These are phyloP conservation scores for Teunomyces lycoperdinae DNA, from an alignment of 805 yeast genomes.

Conservation along the genomic window DNA sequence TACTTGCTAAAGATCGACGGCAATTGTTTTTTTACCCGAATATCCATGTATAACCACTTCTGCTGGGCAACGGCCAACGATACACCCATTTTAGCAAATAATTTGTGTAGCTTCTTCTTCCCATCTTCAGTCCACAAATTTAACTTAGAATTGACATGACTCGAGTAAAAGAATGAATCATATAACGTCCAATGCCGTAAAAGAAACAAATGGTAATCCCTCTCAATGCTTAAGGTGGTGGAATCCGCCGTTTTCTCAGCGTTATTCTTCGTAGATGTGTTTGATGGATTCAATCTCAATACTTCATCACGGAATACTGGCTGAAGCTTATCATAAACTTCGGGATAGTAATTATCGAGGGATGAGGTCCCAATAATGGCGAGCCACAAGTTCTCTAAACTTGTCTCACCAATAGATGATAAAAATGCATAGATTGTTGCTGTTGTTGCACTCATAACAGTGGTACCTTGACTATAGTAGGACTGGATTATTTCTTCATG, in stretches of 20 bases:
- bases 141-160: slow-evolving; percentile 83
- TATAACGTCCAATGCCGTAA: slow-evolving; percentile 92
- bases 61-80: slow-evolving; percentile 86
- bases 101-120: slow-evolving; percentile 74
- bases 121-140: slow-evolving; percentile 92
- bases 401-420: slow-evolving; percentile 81
- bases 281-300: slow-evolving; percentile 54
- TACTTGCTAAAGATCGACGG: slow-evolving; percentile 67
- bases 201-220: slow-evolving; percentile 82
- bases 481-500: slow-evolving; percentile 60
- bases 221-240: slow-evolving; percentile 59
- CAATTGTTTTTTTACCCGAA: slow-evolving; percentile 69
- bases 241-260: slow-evolving; percentile 36
- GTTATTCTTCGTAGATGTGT: slow-evolving; percentile 7
- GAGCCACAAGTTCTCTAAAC: slow-evolving; percentile 70
- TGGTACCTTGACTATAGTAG: slow-evolving; percentile 83
- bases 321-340: slow-evolving; percentile 65
- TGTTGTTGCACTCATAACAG: slow-evolving; percentile 69
- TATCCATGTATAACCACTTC: slow-evolving; percentile 88
- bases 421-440: slow-evolving; percentile 77
- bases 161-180: slow-evolving; percentile 87
- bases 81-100: slow-evolving; percentile 96
- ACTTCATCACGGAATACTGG: slow-evolving; percentile 85
- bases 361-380: slow-evolving; percentile 87
- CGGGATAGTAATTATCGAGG: slow-evolving; percentile 68